A percentile compares a stretch with the other conserved stretches of the same genome.
Conservation (phyloP, 257 asterid genomes). For the Solanum tarijense region DNA sequence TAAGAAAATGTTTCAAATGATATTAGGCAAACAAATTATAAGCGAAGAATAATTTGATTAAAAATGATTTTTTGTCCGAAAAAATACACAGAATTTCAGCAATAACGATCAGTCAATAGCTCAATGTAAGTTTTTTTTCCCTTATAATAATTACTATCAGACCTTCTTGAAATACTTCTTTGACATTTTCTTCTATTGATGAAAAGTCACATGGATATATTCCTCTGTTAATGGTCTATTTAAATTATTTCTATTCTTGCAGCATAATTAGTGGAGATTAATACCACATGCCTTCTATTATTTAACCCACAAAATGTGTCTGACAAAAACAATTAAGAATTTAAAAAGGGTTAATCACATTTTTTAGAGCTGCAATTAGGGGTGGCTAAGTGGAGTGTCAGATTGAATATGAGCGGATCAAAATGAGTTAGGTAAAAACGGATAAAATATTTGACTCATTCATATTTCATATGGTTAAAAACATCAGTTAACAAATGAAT, state of each 20-base stretch:
- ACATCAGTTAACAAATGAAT: background rate
- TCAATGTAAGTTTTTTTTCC: background rate
- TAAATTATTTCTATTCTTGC: background rate
- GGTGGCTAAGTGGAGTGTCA: background rate
- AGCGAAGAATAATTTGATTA: background rate
- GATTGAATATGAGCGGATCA: background rate
- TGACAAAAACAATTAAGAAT: background rate
- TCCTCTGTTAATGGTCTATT: background rate
- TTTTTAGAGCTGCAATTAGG: background rate
- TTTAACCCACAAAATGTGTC: background rate
- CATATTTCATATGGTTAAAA: too few relatives aligned
- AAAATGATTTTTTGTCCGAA: background rate
- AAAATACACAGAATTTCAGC: background rate
- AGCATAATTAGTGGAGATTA: background rate
- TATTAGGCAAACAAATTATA: background rate
- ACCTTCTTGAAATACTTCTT: background rate
- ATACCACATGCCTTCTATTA: background rate
- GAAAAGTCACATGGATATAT: background rate
- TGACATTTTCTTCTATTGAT: background rate
- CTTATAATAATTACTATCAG: too few relatives aligned
- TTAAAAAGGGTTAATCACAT: background rate
- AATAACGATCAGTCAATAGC: background rate
- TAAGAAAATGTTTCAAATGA: background rate
- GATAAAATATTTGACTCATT: background rate
- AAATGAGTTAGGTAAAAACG: background rate